Evolutionary conservation across 805 yeast species (phyloP), one percentile per base, ranked within the genome.

Genomic region (Pichia membranifaciens): DNA sequence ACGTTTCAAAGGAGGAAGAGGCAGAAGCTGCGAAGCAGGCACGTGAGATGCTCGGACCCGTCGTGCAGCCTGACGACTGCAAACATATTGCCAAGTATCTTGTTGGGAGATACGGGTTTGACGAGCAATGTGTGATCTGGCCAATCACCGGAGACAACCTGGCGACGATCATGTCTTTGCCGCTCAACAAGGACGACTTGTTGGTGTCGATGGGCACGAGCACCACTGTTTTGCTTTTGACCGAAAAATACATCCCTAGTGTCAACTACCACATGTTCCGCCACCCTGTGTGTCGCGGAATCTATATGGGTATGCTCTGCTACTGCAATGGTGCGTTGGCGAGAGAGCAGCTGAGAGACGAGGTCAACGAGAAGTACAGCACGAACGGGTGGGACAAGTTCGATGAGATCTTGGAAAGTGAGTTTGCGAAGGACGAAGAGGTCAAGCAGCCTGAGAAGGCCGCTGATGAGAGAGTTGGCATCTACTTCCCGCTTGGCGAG

Each of bases 231-330:
- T 71, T 90, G 32, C 67, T 89, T 41, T 82, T 89, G 37, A 89
- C 96, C 5, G 83, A 87, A 50, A 74, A 79, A 48, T 89, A 82
- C 60, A 73, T 72, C 17, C 89, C 96, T 2, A 83, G 90, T 1
- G 79, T 87, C 5, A 84, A 82, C 55, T 89, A 88, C 61, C 96
- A 89, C 60, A 65, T 88, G 54, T 89, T 89, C 68, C 79, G 79
- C 52, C 96, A 90, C 61, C 96, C 97, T 8, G 84, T 95, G 0
- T 76, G 85, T 51, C 76, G 78, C 0, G 73, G 73, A 33, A 80
- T 83, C 33, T 89, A 80, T 62, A 90, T 89, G 96, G 96, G 95
- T 20, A 89, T 89, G 97, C 78, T 90, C 46, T 89, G 97, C 62
- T 89, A 89, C 64, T 85, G 95, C 59, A 89, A 89, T 62, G 96